phyloP scores from a whole-genome alignment of 2,329 filamentous ascomycete genomes.

The Orbilia quercus region DNA sequence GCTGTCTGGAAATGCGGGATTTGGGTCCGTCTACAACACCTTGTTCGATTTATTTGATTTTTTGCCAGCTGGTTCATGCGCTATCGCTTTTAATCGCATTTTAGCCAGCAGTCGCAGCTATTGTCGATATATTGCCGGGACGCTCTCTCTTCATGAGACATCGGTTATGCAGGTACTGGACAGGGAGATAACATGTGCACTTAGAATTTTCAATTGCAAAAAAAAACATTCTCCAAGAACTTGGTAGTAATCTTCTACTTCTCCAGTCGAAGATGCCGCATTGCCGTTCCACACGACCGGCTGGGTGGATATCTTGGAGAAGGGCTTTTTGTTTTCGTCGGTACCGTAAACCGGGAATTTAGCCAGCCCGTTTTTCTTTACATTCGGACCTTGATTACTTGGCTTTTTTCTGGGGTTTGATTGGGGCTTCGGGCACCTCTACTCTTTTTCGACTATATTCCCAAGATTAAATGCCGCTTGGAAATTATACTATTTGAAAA shows the following conservation, averaged over 20 bases:
- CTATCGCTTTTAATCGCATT: slow-evolving; percentile 9
- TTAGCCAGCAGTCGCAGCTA: slow-evolving; percentile 33
- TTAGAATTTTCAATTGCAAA: slow-evolving; percentile 13
- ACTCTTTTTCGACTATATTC: slow-evolving; percentile 27
- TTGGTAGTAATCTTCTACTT: too few species aligned
- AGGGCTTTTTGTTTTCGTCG: slow-evolving; percentile 14
- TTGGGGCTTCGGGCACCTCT: slow-evolving; percentile 9
- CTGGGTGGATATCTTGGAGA: too few species aligned
- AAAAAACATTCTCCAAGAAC: neutral
- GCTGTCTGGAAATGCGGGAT: slow-evolving; percentile 52
- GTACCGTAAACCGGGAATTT: slow-evolving; percentile 44
- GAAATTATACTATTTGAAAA: slow-evolving; percentile 27
- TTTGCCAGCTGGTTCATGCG: slow-evolving; percentile 22
- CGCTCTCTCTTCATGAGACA: slow-evolving; percentile 50
- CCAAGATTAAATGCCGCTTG: slow-evolving; percentile 54
- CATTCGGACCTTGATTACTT: neutral
- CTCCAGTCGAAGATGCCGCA: slow-evolving; percentile 30
- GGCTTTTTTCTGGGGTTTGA: slow-evolving; percentile 43
- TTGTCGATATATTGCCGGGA: slow-evolving; percentile 22
- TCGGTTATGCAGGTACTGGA: slow-evolving; percentile 55
- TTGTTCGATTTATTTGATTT: neutral
- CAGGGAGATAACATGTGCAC: slow-evolving; percentile 14
- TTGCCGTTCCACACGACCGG: slow-evolving; percentile 44
- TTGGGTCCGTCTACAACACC: slow-evolving; percentile 53
- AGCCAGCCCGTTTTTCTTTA: too few species aligned